Conservation (phyloP, 148 eudicot genomes). For the Chenopodium album region DNA sequence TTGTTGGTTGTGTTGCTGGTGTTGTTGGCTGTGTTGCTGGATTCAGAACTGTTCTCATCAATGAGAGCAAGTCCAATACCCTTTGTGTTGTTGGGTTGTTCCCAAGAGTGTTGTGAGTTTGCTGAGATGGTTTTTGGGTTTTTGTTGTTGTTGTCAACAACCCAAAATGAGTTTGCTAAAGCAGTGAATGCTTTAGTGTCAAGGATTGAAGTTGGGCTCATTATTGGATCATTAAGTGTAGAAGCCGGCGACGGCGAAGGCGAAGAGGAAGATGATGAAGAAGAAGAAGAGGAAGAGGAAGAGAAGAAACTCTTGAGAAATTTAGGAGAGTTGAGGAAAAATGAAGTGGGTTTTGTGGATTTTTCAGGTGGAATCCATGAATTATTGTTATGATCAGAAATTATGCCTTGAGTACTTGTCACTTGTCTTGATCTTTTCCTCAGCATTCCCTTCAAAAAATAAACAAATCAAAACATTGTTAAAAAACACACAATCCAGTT, state of each 20-base stretch:
- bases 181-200: constrained; percentile 41
- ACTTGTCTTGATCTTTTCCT: constrained; percentile 72
- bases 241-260: background rate
- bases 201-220: constrained; percentile 76
- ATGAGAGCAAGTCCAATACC: constrained; percentile 68
- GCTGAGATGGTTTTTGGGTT: constrained; percentile 17
- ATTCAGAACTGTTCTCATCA: constrained; percentile 34
- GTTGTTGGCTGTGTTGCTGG: background rate
- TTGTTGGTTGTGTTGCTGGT: background rate
- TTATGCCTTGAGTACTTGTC: constrained; percentile 44
- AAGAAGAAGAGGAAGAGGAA: constrained; percentile 17
- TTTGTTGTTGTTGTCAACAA: constrained; percentile 32
- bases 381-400: constrained; percentile 44
- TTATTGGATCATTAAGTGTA: constrained; percentile 29
- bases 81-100: constrained; percentile 35
- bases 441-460: constrained; percentile 43
- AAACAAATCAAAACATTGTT: background rate
- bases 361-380: constrained; percentile 45
- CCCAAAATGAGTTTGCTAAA: constrained; percentile 38
- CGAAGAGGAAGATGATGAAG: background rate
- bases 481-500: background rate
- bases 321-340: constrained; percentile 57
- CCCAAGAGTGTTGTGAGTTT: constrained; percentile 37
- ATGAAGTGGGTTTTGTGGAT: constrained; percentile 50
- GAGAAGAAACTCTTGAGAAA: constrained; percentile 44